Evolutionary conservation across 2,329 filamentous ascomycete species (phyloP).

Genomic region (Pseudocercospora vitis): DNA sequence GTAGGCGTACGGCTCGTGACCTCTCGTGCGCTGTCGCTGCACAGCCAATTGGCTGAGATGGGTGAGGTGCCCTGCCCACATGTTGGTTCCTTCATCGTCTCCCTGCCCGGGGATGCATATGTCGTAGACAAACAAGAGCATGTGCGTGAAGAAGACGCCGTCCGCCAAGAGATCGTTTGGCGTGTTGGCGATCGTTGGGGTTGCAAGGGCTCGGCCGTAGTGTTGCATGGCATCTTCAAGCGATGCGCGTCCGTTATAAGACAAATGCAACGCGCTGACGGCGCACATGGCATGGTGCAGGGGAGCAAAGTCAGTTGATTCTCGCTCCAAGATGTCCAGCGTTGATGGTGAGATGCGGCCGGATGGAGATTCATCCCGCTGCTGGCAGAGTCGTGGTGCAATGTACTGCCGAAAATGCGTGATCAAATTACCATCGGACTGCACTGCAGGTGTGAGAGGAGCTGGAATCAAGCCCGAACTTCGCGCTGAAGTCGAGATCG

Average conservation of each 20-base stretch:
- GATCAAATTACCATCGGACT: conserved; percentile 27
- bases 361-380: conserved; percentile 15
- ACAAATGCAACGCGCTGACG: conserved; percentile 55
- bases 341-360: conserved; percentile 23
- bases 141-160: conserved; percentile 58
- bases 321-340: conserved; percentile 32
- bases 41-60: conserved; percentile 53
- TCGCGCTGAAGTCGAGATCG: conserved; percentile 27
- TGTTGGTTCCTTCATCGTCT: conserved; percentile 42
- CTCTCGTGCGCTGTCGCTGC: conserved; percentile 46
- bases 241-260: conserved; percentile 45
- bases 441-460: conserved; percentile 15
- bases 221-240: conserved; percentile 55
- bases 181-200: conserved; percentile 47
- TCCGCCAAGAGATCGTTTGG: conserved; percentile 56
- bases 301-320: conserved; percentile 53
- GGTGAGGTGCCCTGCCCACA: conserved; percentile 57
- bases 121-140: conserved; percentile 59
- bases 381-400: conserved; percentile 29
- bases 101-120: conserved; percentile 40
- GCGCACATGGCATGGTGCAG: conserved; percentile 60
- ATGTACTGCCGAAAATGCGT: conserved; percentile 34
- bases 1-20: conserved; percentile 47
- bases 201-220: conserved; percentile 53
- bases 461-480: conserved; percentile 14